Evolutionary conservation across 495 filamentous ascomycete genomes (phyloP), one percentile per base, ranked within the genome.

Genomic region (Letharia lupina): DNA sequence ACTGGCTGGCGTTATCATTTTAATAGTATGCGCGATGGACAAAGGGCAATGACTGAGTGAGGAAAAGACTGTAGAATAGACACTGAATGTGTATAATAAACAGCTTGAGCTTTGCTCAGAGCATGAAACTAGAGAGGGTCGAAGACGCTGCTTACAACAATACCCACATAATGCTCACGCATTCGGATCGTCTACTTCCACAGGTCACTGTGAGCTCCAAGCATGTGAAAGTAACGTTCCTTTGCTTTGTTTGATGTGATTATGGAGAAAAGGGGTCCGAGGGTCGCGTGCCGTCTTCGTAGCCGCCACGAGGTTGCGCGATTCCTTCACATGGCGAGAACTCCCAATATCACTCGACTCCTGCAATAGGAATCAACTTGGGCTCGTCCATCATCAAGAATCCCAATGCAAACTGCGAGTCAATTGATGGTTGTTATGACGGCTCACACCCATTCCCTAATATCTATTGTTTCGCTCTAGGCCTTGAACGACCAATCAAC

Each of bases 1-100:
- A 44, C 54, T 40, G 63, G 52, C 37, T 47, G 63, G 63, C 56
- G 56, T 65, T 65, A 1, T 37, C 3, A 7, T 57, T 37, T 57
- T 2, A 3, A n/a, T n/a, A 9, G 16, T 57, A 37, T 6, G 54
- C 31, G 33, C 15, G 13, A 37, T 37, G 54, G 18, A 57, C 54
- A 57, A 37, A 57, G 31, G 31, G 50, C 28, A 4, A 16, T 12
- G n/a, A 28, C 0, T 11, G 10, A 52, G 48, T 33, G 50, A 54
- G 50, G 50, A 33, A 33, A 57, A n/a, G 54, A n/a, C 12, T 57
- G 54, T 57, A 57, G 33, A 37, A 57, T 57, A 57, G 54, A 57
- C 33, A 57, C 31, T 0, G 6, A 33, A 57, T 37, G 54, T 57
- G 54, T 57, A 57, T 37, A 57, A 57, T 57, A 20, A 57, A 2